Base-by-base conservation (phyloP, 306 rosid species). In the Neltuma alba region DNA sequence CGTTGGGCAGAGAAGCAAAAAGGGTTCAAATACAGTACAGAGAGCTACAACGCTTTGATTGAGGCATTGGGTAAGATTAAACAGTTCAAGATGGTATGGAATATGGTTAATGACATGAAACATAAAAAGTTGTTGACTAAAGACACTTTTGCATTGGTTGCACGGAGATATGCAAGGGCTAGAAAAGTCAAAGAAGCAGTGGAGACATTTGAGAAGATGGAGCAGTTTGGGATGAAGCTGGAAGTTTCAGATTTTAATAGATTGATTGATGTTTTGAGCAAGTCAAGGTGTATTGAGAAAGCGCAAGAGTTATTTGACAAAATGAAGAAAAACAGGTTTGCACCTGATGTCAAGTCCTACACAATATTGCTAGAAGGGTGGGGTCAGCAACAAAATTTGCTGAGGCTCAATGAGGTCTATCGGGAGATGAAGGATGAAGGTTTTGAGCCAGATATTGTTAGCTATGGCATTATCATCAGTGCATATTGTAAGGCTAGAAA, bases 261-360 rank as follows among this genome's bases (percentile, higher is more conserved):
- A 73, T 84, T 94, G 66, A 68, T 94, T 27, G 97, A 92, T 47
- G 87, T 87, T 25, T 34, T 94, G 15, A 70, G 97, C 83, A 92
- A 94, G 80, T 85, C 97, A 5, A 90, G 81, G 83, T 37, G 67
- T 69, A 91, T 89, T 25, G 84, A 75, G 72, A 84, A 79, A 34
- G 98, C 98, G 36, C 97, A 92, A 18, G 86, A 92, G 79, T 81
- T 94, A 93, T 92, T 94, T 72, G 96, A 94, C 52, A 80, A 87
- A 89, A 92, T 89, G 98, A 77, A 83, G 70, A 72, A 72, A 16
- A 86, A 60, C 69, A 85, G 83, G 80, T 88, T 94, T 27, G 67
- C 50, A 67, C 94, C 97, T 21, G 89, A 94, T 86, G 77, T 94
- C 15, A 94, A 94, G 81, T 86, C 97, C 5, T 92, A 87, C 55